A percentile compares a stretch with the other conserved stretches of the same genome.
phyloP scores from a whole-genome alignment of 2,329 filamentous ascomycete genomes.

The Ceratocystis ficicola region DNA sequence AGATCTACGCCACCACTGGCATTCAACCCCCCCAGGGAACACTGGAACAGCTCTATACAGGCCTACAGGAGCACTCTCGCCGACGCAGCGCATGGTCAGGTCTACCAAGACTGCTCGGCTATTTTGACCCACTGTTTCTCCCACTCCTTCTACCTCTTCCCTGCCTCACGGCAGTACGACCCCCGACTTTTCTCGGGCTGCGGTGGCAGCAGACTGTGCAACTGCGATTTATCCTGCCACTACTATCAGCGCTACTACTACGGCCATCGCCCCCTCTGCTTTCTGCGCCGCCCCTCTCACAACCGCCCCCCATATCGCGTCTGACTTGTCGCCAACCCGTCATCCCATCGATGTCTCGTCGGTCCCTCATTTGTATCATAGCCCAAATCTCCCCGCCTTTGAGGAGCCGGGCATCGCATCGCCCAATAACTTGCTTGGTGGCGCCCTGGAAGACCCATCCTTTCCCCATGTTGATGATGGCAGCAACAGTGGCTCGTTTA shows the following conservation, averaged over 20 bases:
- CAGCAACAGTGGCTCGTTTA: not conserved
- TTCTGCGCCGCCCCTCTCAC: not conserved
- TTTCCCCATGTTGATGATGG: not conserved
- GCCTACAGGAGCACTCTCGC: constrained; percentile 33
- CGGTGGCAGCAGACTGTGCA: not conserved
- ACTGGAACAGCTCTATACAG: constrained; percentile 51
- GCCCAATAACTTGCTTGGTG: not conserved
- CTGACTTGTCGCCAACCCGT: not conserved
- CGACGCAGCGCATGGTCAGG: constrained; percentile 45
- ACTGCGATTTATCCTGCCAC: not conserved
- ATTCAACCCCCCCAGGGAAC: constrained; percentile 53
- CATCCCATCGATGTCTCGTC: not conserved
- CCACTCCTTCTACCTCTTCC: no score
- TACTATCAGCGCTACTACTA: not conserved
- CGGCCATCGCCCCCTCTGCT: not conserved
- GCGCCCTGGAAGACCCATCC: not conserved
- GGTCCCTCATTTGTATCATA: not conserved
- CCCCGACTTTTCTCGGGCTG: no score
- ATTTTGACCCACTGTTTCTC: constrained; percentile 38
- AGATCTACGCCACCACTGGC: constrained; percentile 49
- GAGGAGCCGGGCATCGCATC: not conserved
- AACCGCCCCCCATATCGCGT: not conserved
- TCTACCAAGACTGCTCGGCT: constrained; percentile 49
- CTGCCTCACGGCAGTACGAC: no score
- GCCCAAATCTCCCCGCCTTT: not conserved